Evolutionary conservation across 2,329 filamentous ascomycete genomes (phyloP).

Genomic region (Claviceps spartinae): DNA sequence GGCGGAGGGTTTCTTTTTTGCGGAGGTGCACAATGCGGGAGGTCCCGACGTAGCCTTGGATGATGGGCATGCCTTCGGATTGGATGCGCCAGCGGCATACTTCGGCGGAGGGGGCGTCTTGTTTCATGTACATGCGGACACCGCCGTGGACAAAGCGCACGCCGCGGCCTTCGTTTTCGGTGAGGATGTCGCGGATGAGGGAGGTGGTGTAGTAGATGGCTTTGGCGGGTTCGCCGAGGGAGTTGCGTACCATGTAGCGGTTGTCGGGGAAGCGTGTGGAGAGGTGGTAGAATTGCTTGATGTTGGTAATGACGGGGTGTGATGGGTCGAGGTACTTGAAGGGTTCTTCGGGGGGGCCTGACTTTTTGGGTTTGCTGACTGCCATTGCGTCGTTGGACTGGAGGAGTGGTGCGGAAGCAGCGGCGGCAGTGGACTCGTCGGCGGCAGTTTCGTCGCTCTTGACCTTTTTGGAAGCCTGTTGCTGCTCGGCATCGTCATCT

Average conservation of each 20-base stretch:
- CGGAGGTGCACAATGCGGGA: slow-evolving; percentile 60
- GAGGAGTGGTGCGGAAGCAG: slow-evolving; percentile 7
- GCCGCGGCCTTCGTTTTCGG: slow-evolving; percentile 75
- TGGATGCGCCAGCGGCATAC: slow-evolving; percentile 93
- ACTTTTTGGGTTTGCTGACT: slow-evolving; percentile 24
- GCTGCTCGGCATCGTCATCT: slow-evolving; percentile 18
- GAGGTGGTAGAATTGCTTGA: slow-evolving; percentile 75
- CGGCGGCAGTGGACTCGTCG: slow-evolving; percentile 8
- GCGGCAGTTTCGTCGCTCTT: slow-evolving; percentile 24
- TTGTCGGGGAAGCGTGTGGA: slow-evolving; percentile 75
- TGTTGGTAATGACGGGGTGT: slow-evolving; percentile 62
- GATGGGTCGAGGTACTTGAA: slow-evolving; percentile 77
- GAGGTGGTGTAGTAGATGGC: slow-evolving; percentile 93
- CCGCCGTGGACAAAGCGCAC: slow-evolving; percentile 95
- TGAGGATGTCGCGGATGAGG: slow-evolving; percentile 72
- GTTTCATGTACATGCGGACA: slow-evolving; percentile 98
- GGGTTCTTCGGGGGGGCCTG: slow-evolving; percentile 64
- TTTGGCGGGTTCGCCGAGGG: slow-evolving; percentile 73
- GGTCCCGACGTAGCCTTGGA: slow-evolving; percentile 80
- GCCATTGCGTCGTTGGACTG: slow-evolving; percentile 11
- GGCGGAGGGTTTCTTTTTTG: slow-evolving; percentile 66
- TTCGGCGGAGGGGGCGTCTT: slow-evolving; percentile 75
- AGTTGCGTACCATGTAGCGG: slow-evolving; percentile 93
- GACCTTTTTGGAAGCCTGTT: slow-evolving; percentile 33
- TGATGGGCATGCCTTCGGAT: slow-evolving; percentile 79